Conservation (phyloP, 805 yeast species). For the Metschnikowia continentalis region DNA sequence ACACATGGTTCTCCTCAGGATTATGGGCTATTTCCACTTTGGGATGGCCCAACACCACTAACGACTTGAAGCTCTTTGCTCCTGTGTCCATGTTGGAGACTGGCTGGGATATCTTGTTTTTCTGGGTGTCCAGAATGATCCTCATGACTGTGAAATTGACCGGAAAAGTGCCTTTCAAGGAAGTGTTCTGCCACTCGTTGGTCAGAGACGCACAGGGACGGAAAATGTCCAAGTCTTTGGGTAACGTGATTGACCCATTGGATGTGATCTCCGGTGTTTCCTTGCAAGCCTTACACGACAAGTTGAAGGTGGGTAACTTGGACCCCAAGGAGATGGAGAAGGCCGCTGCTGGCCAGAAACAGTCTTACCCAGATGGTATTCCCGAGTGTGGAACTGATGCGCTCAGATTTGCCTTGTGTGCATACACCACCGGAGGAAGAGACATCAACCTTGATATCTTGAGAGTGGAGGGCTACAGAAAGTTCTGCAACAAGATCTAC, state of each 20-base stretch:
- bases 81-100: conserved; percentile 96
- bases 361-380: conserved; percentile 92
- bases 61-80: conserved; percentile 71
- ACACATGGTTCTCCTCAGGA: conserved; percentile 98
- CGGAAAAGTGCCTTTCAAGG: conserved; percentile 88
- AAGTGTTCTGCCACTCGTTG: conserved; percentile 96
- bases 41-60: conserved; percentile 86
- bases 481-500: conserved; percentile 98
- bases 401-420: conserved; percentile 94
- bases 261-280: conserved; percentile 91
- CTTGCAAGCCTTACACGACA: conserved; percentile 72
- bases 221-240: conserved; percentile 96
- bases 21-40: conserved; percentile 96
- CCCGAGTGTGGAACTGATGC: conserved; percentile 99
- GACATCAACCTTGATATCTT: conserved; percentile 94
- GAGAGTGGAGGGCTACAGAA: conserved; percentile 98
- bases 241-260: conserved; percentile 93
- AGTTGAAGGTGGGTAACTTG: conserved; percentile 75
- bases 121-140: conserved; percentile 98
- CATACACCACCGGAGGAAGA: conserved; percentile 97
- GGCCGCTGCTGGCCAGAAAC: conserved; percentile 83
- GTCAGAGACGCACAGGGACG: conserved; percentile 99
- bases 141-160: conserved; percentile 86
- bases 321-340: conserved; percentile 84
- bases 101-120: conserved; percentile 98